These are phyloP conservation scores for Canna indica DNA, from an alignment of 176 grass and related monocot genomes.

Conservation along the genomic window DNA sequence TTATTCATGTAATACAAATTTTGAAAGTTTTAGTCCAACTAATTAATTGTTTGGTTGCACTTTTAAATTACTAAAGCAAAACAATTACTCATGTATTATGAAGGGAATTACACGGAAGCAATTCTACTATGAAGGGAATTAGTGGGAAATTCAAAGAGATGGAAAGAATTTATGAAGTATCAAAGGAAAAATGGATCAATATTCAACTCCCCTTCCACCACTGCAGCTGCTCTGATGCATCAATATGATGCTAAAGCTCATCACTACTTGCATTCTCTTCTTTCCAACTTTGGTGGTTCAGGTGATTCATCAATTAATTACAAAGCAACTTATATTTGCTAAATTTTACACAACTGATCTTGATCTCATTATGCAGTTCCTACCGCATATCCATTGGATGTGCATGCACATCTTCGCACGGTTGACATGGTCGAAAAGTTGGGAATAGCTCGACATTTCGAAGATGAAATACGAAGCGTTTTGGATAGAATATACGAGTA, in stretches of 20 bases:
- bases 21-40: too few species aligned
- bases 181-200: conserved; percentile 67
- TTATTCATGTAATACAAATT: too few species aligned
- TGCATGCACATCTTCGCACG: conserved; percentile 40
- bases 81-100: not conserved
- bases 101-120: conserved; percentile 29
- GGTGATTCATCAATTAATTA: conserved; percentile 24
- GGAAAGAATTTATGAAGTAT: conserved; percentile 47
- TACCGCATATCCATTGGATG: conserved; percentile 28
- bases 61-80: too few species aligned
- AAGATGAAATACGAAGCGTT: conserved; percentile 41
- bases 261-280: conserved; percentile 42
- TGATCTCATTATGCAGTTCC: conserved; percentile 54
- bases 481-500: conserved; percentile 54
- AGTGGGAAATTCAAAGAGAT: conserved; percentile 32
- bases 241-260: conserved; percentile 40
- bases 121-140: conserved; percentile 39
- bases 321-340: not conserved
- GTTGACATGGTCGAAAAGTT: conserved; percentile 54
- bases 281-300: conserved; percentile 42
- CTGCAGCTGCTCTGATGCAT: conserved; percentile 38
- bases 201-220: conserved; percentile 57
- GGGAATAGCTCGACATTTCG: conserved; percentile 47
- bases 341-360: too few species aligned
- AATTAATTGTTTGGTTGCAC: too few species aligned